A percentile compares a stretch with the other conserved stretches of the same genome.
These are phyloP conservation scores for Petunia secreta DNA, from an alignment of 257 asterid species.

Conservation along the genomic window DNA sequence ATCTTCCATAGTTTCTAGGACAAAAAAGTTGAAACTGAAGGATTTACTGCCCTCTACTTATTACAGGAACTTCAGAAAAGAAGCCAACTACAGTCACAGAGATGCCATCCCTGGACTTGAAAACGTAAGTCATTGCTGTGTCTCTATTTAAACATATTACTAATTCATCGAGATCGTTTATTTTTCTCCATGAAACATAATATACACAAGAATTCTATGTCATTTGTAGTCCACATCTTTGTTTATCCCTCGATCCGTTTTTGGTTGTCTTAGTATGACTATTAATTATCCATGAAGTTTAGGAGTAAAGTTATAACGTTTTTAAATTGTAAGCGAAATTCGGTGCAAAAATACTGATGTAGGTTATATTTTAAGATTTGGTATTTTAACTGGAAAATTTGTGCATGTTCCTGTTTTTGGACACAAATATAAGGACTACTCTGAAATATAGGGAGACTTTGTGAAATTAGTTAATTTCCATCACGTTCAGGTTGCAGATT, in stretches of 20 bases:
- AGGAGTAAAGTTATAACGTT: neutral
- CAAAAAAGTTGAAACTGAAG: neutral
- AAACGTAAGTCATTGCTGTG: conserved; percentile 50
- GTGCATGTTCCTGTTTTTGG: conserved; percentile 6
- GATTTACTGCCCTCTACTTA: conserved; percentile 5
- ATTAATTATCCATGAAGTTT: neutral
- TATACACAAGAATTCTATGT: neutral
- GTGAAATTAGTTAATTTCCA: neutral
- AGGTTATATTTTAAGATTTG: neutral
- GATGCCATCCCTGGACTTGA: conserved; percentile 59
- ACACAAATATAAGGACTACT: conserved; percentile 6
- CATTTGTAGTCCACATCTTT: neutral
- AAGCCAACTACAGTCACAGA: conserved; percentile 51
- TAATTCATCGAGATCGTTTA: conserved; percentile 7
- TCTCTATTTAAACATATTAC: neutral
- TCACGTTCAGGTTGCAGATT: neutral
- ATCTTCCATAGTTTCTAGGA: neutral
- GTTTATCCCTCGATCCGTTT: neutral
- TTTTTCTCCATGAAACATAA: neutral
- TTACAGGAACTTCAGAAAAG: conserved; percentile 58
- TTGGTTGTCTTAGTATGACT: neutral
- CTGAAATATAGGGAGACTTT: neutral
- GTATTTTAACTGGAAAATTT: conserved; percentile 1
- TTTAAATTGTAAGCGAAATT: neutral
- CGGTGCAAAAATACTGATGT: neutral